phyloP scores from a whole-genome alignment of 805 yeast genomes.

The Metschnikowia sp. region DNA sequence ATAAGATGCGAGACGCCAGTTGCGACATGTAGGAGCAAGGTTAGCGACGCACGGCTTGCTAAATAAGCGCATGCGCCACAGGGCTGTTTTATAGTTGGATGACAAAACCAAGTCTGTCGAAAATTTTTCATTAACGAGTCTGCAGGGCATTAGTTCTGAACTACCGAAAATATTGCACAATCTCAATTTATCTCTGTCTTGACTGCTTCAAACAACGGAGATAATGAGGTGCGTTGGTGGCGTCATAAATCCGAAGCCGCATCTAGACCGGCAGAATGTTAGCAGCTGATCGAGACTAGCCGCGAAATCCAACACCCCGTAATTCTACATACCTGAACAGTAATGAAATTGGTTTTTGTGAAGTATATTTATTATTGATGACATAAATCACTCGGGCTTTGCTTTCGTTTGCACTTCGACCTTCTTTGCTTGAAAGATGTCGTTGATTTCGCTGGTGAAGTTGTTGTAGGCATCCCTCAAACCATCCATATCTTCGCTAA shows the following conservation, averaged over 20 bases:
- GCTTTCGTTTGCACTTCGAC: constrained; percentile 11
- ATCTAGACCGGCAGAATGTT: constrained; percentile 3
- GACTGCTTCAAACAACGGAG: too few relatives aligned
- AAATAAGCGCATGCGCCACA: not conserved
- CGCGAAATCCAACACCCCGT: too few relatives aligned
- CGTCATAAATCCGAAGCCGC: constrained; percentile 9
- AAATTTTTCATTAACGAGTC: not conserved
- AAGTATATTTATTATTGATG: too few relatives aligned
- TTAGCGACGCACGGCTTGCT: constrained; percentile 1
- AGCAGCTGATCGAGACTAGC: not conserved
- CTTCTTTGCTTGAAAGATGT: constrained; percentile 26
- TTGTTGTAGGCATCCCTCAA: constrained; percentile 39
- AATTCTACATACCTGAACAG: too few relatives aligned
- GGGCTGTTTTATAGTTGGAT: too few relatives aligned
- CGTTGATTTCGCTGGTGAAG: constrained; percentile 39
- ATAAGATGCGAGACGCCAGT: not conserved
- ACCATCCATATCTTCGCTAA: constrained; percentile 37
- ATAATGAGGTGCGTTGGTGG: too few relatives aligned
- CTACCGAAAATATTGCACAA: too few relatives aligned
- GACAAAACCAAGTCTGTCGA: too few relatives aligned
- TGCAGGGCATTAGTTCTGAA: not conserved
- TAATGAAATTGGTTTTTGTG: too few relatives aligned
- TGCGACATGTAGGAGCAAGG: constrained; percentile 2
- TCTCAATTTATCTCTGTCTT: too few relatives aligned
- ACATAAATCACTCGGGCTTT: not conserved